Conservation (phyloP, 2,329 filamentous ascomycete species). For the Diaporthe eres region DNA sequence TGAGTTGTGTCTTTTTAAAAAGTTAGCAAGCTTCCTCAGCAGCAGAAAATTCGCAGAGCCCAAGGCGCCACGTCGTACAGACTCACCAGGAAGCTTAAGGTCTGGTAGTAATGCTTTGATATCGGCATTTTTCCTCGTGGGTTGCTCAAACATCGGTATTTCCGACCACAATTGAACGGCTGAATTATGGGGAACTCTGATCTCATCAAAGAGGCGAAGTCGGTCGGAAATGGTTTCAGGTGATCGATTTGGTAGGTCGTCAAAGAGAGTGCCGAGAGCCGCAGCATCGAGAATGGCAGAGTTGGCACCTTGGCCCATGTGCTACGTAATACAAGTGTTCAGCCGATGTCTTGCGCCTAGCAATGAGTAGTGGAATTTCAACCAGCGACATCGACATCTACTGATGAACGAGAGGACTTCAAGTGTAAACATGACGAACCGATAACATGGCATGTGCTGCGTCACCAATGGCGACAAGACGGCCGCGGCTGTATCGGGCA, state of each 20-base stretch:
- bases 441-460: constrained; percentile 26
- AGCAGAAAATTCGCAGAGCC: not conserved
- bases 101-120: not conserved
- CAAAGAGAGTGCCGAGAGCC: constrained; percentile 15
- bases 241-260: not conserved
- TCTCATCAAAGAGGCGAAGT: constrained; percentile 12
- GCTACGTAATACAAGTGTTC: too few species aligned
- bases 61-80: not conserved
- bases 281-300: constrained; percentile 31
- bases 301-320: constrained; percentile 27
- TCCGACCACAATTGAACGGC: constrained; percentile 23
- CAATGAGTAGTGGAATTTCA: not conserved
- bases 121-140: constrained; percentile 2
- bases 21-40: not conserved
- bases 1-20: constrained; percentile 2
- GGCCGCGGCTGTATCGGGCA: constrained; percentile 6
- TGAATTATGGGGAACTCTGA: not conserved
- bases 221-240: constrained; percentile 4
- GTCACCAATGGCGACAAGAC: constrained; percentile 24
- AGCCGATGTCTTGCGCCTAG: not conserved
- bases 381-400: not conserved
- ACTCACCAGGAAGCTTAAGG: constrained; percentile 16
- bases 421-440: not conserved
- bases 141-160: constrained; percentile 4
- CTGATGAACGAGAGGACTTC: not conserved